These are phyloP conservation scores for Byssochlamys sp. DNA, from an alignment of 2,329 filamentous ascomycete species.

Conservation along the genomic window DNA sequence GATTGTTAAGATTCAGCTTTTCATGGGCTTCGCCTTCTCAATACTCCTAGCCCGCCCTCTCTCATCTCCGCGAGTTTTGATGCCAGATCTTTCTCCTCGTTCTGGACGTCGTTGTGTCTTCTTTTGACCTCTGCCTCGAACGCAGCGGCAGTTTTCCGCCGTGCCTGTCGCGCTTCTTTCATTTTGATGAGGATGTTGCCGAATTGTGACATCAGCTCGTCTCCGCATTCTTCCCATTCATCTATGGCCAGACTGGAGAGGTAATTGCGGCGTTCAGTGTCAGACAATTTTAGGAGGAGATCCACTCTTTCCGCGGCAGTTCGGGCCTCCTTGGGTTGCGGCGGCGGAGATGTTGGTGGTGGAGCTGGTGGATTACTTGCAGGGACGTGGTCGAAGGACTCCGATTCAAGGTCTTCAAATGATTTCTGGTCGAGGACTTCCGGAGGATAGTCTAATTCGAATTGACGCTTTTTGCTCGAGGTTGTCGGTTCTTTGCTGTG, in stretches of 20 bases:
- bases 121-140: conserved; percentile 49
- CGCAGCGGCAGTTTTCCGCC: conserved; percentile 42
- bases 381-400: conserved; percentile 41
- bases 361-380: conserved; percentile 15
- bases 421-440: conserved; percentile 37
- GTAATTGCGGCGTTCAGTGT: conserved; percentile 38
- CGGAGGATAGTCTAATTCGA: conserved; percentile 41
- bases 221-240: conserved; percentile 54
- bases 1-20: background rate
- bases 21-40: conserved; percentile 32
- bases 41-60: conserved; percentile 43
- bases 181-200: conserved; percentile 41
- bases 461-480: conserved; percentile 20
- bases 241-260: conserved; percentile 43
- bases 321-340: conserved; percentile 8
- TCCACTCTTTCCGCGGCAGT: conserved; percentile 27
- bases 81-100: conserved; percentile 41
- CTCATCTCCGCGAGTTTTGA: conserved; percentile 46
- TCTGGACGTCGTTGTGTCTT: conserved; percentile 43
- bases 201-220: conserved; percentile 51
- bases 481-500: conserved; percentile 9
- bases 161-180: conserved; percentile 44
- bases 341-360: conserved; percentile 12
- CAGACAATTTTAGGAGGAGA: conserved; percentile 26
- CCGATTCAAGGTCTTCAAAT: conserved; percentile 40